A percentile compares a stretch with the other conserved stretches of the same genome.
Conservation (phyloP, 305 asterid species). For the Solanum aculeatissimum region DNA sequence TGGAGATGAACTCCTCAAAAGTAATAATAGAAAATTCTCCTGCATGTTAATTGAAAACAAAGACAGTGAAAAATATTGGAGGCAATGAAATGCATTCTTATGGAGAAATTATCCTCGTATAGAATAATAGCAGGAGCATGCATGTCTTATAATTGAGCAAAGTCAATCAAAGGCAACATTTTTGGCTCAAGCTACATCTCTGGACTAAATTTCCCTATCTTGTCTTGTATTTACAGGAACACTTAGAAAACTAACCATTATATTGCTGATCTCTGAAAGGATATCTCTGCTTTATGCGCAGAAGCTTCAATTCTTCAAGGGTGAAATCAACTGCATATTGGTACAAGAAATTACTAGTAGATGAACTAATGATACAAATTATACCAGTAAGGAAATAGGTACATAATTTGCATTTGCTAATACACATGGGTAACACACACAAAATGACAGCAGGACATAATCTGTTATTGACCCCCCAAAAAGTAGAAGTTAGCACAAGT, state of each 20-base stretch:
- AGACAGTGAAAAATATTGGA: neutral
- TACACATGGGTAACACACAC: neutral
- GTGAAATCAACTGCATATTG: conserved; percentile 18
- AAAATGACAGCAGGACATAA: neutral
- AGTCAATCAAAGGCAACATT: neutral
- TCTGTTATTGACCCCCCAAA: neutral
- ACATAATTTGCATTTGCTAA: neutral
- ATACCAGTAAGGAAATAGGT: neutral
- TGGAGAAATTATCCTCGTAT: neutral
- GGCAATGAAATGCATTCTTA: neutral
- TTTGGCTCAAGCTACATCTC: neutral
- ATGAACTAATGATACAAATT: neutral
- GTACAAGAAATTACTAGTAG: neutral
- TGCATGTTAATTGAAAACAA: conserved; percentile 16
- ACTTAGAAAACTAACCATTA: conserved; percentile 8
- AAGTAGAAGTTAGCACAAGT: neutral
- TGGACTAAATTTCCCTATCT: neutral
- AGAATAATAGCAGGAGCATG: neutral
- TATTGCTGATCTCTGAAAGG: conserved; percentile 22
- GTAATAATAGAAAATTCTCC: conserved; percentile 75
- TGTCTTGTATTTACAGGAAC: neutral
- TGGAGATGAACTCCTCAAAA: conserved; percentile 72
- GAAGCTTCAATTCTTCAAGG: conserved; percentile 11
- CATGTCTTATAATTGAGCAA: neutral
- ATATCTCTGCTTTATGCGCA: conserved; percentile 13